Percentiles rank a stretch among this genome's conserved stretches.
These are phyloP conservation scores for Pichia cactophila DNA, from an alignment of 1,139 yeast species.

Conservation along the genomic window DNA sequence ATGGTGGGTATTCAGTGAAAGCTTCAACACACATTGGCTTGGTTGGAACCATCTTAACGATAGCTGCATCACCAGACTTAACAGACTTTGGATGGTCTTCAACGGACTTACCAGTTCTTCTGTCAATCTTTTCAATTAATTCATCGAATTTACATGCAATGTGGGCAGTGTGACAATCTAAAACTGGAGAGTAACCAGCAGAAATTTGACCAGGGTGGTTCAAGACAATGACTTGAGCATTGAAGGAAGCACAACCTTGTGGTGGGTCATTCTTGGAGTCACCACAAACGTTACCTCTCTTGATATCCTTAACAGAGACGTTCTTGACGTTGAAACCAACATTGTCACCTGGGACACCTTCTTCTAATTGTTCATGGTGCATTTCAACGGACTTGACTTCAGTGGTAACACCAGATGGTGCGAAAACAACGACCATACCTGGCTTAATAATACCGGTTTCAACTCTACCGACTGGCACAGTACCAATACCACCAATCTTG, in stretches of 20 bases:
- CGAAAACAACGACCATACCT: conserved; percentile 85
- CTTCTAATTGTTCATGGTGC: conserved; percentile 84
- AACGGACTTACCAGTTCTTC: conserved; percentile 84
- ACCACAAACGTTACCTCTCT: conserved; percentile 95
- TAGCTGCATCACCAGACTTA: conserved; percentile 92
- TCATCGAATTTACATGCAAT: conserved; percentile 88
- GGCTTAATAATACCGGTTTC: conserved; percentile 90
- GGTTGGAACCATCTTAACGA: conserved; percentile 85
- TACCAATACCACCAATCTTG: conserved; percentile 92
- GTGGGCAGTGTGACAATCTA: conserved; percentile 94
- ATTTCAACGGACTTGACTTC: conserved; percentile 91
- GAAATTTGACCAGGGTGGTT: conserved; percentile 94
- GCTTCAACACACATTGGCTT: conserved; percentile 98
- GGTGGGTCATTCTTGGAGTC: conserved; percentile 95
- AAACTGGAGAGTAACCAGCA: conserved; percentile 89
- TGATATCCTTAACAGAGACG: conserved; percentile 88
- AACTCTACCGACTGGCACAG: conserved; percentile 93
- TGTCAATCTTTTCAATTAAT: conserved; percentile 82
- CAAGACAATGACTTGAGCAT: conserved; percentile 83
- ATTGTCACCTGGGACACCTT: conserved; percentile 92
- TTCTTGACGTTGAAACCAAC: conserved; percentile 94
- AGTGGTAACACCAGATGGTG: conserved; percentile 90
- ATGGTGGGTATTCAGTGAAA: conserved; percentile 96
- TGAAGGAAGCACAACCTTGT: conserved; percentile 73
- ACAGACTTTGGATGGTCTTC: conserved; percentile 81